Conservation (phyloP, 2,329 filamentous ascomycete species). For the Aspergillus sp. region DNA sequence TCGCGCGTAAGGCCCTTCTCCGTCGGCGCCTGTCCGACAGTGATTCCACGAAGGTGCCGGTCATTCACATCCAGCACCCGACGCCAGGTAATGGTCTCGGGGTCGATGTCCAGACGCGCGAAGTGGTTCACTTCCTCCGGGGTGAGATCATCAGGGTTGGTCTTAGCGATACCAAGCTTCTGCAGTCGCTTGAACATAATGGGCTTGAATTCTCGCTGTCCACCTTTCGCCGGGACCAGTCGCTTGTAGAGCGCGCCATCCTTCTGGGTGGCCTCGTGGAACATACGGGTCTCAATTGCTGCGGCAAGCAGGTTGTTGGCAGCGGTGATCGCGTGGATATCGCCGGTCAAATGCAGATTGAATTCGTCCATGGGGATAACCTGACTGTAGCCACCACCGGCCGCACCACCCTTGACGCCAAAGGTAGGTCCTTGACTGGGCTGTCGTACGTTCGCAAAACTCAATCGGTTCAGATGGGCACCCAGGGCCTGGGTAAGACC, state of each 20-base stretch:
- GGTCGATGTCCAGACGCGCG: slow-evolving; percentile 91
- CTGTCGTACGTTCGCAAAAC: slow-evolving; percentile 94
- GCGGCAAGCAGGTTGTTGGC: slow-evolving; percentile 96
- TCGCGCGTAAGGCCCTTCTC: slow-evolving; percentile 83
- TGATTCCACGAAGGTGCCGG: slow-evolving; percentile 81
- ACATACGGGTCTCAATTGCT: slow-evolving; percentile 95
- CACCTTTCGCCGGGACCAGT: slow-evolving; percentile 82
- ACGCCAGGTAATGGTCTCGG: slow-evolving; percentile 93
- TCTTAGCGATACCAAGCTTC: slow-evolving; percentile 95
- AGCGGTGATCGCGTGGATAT: slow-evolving; percentile 94
- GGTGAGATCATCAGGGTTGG: slow-evolving; percentile 80
- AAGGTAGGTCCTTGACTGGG: slow-evolving; percentile 97
- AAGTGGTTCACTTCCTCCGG: slow-evolving; percentile 81
- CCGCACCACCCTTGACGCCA: slow-evolving; percentile 96
- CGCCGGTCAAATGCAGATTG: slow-evolving; percentile 93
- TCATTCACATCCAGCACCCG: slow-evolving; percentile 97
- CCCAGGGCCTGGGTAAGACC: slow-evolving; percentile 88
- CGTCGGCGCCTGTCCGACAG: slow-evolving; percentile 76
- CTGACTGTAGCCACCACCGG: slow-evolving; percentile 95
- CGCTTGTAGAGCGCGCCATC: slow-evolving; percentile 80
- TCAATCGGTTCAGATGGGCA: slow-evolving; percentile 75
- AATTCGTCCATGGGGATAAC: slow-evolving; percentile 99
- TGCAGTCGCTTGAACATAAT: slow-evolving; percentile 89
- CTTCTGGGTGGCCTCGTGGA: slow-evolving; percentile 93
- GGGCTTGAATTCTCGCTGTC: slow-evolving; percentile 74